A percentile compares a stretch with the other conserved stretches of the same genome.
These are phyloP conservation scores for Boletus rubroflammeus DNA, from an alignment of 768 basidiomycete genomes.

Conservation along the genomic window DNA sequence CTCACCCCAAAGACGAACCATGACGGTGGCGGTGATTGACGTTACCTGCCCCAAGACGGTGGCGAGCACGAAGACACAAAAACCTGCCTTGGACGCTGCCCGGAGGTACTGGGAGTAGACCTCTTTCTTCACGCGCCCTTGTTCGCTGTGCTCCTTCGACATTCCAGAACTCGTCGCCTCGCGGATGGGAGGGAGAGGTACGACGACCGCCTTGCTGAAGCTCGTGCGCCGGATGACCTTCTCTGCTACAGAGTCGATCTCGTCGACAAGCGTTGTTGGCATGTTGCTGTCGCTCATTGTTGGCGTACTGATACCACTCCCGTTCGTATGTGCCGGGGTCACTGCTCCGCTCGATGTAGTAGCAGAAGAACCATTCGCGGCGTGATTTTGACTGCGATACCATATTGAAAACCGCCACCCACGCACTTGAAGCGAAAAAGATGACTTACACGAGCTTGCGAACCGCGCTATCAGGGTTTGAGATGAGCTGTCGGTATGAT, in stretches of 20 bases:
- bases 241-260: conserved; percentile 41
- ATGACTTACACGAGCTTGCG: conserved; percentile 68
- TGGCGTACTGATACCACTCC: conserved; percentile 20
- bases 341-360: conserved; percentile 38
- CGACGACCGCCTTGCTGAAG: conserved; percentile 54
- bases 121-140: conserved; percentile 71
- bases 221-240: conserved; percentile 57
- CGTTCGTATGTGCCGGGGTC: conserved; percentile 45
- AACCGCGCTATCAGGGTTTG: conserved; percentile 60
- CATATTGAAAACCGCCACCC: neutral
- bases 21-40: conserved; percentile 57
- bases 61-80: conserved; percentile 57
- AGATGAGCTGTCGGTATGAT: conserved; percentile 56
- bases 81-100: conserved; percentile 74
- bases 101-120: conserved; percentile 79
- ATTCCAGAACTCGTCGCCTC: conserved; percentile 43
- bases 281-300: conserved; percentile 18
- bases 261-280: conserved; percentile 23
- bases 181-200: conserved; percentile 38
- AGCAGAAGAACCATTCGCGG: conserved; percentile 41
- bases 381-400: conserved; percentile 42
- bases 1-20: conserved; percentile 81
- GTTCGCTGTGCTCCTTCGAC: conserved; percentile 70
- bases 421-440: neutral
- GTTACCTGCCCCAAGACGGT: conserved; percentile 54